These are phyloP conservation scores for Termitomyces sp. DNA, from an alignment of 1,284 basidiomycete genomes.

Conservation along the genomic window DNA sequence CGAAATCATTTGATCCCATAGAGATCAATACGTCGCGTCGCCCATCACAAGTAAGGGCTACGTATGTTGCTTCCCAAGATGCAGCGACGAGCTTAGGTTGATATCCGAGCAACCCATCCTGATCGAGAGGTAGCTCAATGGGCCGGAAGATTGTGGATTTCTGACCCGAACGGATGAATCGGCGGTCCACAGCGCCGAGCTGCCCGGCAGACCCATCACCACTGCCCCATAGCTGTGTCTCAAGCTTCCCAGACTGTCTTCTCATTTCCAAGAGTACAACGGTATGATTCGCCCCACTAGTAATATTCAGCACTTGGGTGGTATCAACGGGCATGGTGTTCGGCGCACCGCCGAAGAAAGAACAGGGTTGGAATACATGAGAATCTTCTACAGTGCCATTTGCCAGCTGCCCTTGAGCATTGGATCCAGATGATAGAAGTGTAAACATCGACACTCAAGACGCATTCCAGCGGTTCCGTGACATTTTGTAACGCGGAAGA, in stretches of 20 bases:
- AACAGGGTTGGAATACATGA: conserved; percentile 45
- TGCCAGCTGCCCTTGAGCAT: conserved; percentile 72
- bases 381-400: conserved; percentile 55
- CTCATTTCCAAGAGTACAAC: conserved; percentile 41
- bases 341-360: conserved; percentile 30
- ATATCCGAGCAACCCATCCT: conserved; percentile 31
- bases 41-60: conserved; percentile 43
- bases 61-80: conserved; percentile 80
- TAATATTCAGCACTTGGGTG: conserved; percentile 38
- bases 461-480: no score
- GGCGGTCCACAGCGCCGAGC: conserved; percentile 39
- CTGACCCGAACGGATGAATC: conserved; percentile 14
- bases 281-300: conserved; percentile 64
- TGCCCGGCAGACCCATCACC: conserved; percentile 63
- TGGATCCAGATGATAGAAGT: conserved; percentile 50
- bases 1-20: conserved; percentile 81
- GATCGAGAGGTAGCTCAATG: conserved; percentile 36
- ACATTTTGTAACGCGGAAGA: no score
- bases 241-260: conserved; percentile 10
- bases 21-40: conserved; percentile 64
- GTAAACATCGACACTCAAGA: conserved; percentile 3
- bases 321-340: conserved; percentile 23
- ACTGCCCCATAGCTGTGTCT: conserved; percentile 56
- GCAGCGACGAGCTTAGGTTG: conserved; percentile 46
- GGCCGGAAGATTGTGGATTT: conserved; percentile 39